A percentile compares a stretch with the other conserved stretches of the same genome.
Evolutionary conservation across 2,329 filamentous ascomycete genomes (phyloP).

Genomic region (Lecanicillium sp.): DNA sequence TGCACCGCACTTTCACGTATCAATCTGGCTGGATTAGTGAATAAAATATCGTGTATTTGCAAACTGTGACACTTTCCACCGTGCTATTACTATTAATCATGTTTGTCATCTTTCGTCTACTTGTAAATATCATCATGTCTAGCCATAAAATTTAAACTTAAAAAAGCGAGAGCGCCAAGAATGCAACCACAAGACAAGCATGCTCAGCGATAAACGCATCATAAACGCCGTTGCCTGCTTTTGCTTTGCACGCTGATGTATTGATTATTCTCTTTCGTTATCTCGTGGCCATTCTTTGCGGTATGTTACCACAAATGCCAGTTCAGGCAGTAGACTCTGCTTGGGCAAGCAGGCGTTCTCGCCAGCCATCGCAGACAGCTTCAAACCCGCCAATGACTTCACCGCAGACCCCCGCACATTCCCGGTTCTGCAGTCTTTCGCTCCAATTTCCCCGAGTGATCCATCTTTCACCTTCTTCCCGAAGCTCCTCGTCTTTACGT

Average conservation of each 20-base stretch:
- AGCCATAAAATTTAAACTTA: background rate
- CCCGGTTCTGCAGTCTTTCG: conserved; percentile 64
- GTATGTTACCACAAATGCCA: background rate
- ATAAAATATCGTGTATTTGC: too few species aligned
- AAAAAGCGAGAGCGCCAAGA: background rate
- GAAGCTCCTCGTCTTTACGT: conserved; percentile 71
- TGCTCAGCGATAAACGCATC: too few species aligned
- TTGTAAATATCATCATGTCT: conserved; percentile 7
- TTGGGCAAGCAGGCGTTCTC: conserved; percentile 65
- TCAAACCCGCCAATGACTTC: conserved; percentile 92
- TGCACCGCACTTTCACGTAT: too few species aligned
- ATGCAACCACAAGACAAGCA: too few species aligned
- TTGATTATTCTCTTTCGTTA: background rate
- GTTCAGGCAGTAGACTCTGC: conserved; percentile 42
- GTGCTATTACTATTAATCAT: conserved; percentile 7
- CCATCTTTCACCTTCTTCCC: conserved; percentile 78
- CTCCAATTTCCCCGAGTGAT: conserved; percentile 80
- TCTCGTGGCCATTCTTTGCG: background rate
- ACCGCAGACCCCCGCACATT: conserved; percentile 76
- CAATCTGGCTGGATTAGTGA: too few species aligned
- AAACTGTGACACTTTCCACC: too few species aligned
- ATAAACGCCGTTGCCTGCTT: too few species aligned
- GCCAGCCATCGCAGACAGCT: conserved; percentile 79
- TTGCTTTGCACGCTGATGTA: background rate
- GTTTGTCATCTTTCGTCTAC: conserved; percentile 2